Conservation (phyloP, 352 stramenopile species). For the Globisporangium nunn region DNA sequence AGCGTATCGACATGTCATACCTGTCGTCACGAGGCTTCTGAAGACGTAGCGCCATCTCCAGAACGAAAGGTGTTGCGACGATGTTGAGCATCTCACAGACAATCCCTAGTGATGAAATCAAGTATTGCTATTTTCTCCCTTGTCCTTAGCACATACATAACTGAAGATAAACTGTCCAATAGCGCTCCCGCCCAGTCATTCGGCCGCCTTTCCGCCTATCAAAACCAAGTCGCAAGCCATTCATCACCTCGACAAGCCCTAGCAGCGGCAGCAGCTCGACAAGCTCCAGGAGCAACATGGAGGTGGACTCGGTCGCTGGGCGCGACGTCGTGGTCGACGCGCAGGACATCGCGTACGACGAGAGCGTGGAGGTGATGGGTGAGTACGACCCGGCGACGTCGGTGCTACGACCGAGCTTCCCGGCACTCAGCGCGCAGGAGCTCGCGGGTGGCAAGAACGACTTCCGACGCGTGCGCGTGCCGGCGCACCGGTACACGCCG, state of each 20-base stretch:
- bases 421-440: slow-evolving; percentile 72
- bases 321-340: slow-evolving; percentile 56
- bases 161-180: neutral
- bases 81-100: neutral
- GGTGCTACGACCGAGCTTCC: slow-evolving; percentile 57
- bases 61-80: neutral
- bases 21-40: neutral
- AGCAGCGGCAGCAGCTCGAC: neutral
- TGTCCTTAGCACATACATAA: neutral
- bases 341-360: slow-evolving; percentile 35
- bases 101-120: neutral
- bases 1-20: neutral
- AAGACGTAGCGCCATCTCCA: neutral
- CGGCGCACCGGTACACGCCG: slow-evolving; percentile 96
- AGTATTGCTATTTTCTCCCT: neutral
- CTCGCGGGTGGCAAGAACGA: slow-evolving; percentile 87
- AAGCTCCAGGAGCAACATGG: slow-evolving; percentile 24
- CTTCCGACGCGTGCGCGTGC: slow-evolving; percentile 94
- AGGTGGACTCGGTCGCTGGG: slow-evolving; percentile 58
- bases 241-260: neutral
- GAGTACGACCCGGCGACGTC: slow-evolving; percentile 21
- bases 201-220: neutral
- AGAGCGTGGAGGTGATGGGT: slow-evolving; percentile 55
- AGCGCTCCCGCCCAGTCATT: neutral
- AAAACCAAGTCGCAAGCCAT: neutral